Evolutionary conservation across 768 basidiomycete genomes (phyloP), one percentile per base, ranked within the genome.

Genomic region (Leucocoprinus sp.): DNA sequence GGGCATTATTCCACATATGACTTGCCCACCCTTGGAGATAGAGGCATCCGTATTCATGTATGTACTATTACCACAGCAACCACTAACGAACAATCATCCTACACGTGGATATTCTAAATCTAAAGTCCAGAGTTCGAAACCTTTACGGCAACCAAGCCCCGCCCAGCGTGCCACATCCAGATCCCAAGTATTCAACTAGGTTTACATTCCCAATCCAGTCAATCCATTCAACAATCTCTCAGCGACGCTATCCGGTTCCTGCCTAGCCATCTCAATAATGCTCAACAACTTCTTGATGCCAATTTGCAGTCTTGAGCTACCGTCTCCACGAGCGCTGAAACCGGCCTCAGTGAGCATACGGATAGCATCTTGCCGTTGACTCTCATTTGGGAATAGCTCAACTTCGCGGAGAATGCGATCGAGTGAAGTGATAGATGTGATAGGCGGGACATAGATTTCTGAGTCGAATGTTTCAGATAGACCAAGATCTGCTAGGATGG

Each of bases 271-370:
- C 72, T 99, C 96, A 15, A 93, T 73, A 45, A 87, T 74, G 49
- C 82, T 90, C 59, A 99, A 62, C 61, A 99, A 57, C 65, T 88
- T 93, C 79, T 98, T 98, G 57, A 99, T 80, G 0, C 96, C 96
- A 37, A 98, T 84, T 51, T 83, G 78, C 54, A 93, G 53, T 37
- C 67, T 71, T 11, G 72, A 56, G 8, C 65, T 40, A 11, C 66
- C 70, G 24, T 70, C 70, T 43, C 68, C 66, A n/a, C 71, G 70
- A 5, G 64, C 63, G 14, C 65, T 57, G 8, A 93, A 80, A 8
- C 88, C 89, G 1, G 89, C 85, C 45, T 87, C 78, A 19, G 72
- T 64, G 31, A 97, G 67, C 68, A 84, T 78, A 26, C 59, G 63
- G 49, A 93, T 69, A 1, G 84, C 80, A 8, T 70, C 65, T 22